These are phyloP conservation scores for Lycium ferocissimum DNA, from an alignment of 257 asterid genomes.

Conservation along the genomic window DNA sequence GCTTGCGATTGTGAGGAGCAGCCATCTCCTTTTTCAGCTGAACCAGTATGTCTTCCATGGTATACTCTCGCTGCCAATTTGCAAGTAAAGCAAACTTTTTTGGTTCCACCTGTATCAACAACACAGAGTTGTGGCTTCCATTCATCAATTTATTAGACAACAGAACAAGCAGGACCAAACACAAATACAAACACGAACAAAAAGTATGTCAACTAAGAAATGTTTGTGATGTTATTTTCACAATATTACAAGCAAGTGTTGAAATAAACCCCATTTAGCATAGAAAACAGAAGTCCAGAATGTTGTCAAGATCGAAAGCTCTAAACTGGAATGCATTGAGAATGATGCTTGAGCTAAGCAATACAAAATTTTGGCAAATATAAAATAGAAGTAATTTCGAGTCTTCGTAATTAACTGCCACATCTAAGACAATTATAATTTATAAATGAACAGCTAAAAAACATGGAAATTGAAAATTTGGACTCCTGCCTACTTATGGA, in stretches of 20 bases:
- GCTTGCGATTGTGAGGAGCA: constrained; percentile 67
- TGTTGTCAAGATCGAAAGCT: background rate
- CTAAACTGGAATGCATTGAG: background rate
- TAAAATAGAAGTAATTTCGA: background rate
- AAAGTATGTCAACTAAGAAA: background rate
- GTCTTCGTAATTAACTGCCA: background rate
- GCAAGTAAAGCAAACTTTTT: constrained; percentile 69
- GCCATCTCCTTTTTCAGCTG: constrained; percentile 79
- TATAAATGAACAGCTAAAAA: background rate
- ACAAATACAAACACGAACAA: background rate
- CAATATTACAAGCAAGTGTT: background rate
- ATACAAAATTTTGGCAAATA: background rate
- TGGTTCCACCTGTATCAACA: constrained; percentile 69
- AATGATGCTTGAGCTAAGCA: background rate
- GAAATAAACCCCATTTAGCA: constrained; percentile 1
- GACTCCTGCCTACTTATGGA: background rate
- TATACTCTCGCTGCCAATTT: constrained; percentile 83
- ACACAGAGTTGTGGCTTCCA: background rate
- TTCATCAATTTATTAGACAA: background rate
- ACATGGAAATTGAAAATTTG: background rate
- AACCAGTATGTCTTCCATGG: constrained; percentile 70
- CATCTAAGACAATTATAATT: background rate
- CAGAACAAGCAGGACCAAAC: background rate
- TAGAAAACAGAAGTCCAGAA: background rate
- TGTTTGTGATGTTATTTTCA: background rate